Conservation (phyloP, 2,329 filamentous ascomycete genomes). For the Ampelomyces quisqualis region DNA sequence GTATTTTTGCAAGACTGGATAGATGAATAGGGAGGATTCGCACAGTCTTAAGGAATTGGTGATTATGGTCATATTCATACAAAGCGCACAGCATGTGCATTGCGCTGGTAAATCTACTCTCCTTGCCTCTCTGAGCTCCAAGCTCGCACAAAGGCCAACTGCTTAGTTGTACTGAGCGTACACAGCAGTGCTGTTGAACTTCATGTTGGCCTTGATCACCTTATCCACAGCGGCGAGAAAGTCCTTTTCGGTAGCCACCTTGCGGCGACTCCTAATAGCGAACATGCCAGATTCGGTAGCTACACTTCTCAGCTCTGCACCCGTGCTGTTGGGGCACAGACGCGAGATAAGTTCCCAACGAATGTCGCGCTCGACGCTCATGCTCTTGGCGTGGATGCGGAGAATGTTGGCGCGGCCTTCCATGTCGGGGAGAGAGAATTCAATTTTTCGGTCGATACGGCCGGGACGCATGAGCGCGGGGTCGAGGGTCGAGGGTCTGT, state of each 20-base stretch:
- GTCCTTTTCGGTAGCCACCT: conserved; percentile 98
- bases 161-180: conserved; percentile 98
- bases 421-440: conserved; percentile 95
- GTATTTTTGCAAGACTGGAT: no score
- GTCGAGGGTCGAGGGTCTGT: conserved; percentile 91
- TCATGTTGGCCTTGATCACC: conserved; percentile 98
- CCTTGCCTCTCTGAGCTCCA: no score
- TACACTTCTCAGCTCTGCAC: conserved; percentile 92
- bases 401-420: conserved; percentile 97
- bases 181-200: conserved; percentile 97
- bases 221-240: conserved; percentile 98
- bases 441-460: conserved; percentile 97
- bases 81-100: no score
- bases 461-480: conserved; percentile 96
- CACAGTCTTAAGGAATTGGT: conserved; percentile 1
- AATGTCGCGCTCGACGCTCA: conserved; percentile 98
- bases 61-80: no score
- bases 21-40: no score
- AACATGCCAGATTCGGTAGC: conserved; percentile 99
- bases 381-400: conserved; percentile 97
- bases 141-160: not conserved
- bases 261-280: conserved; percentile 88
- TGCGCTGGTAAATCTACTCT: conserved; percentile 1
- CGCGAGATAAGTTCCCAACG: conserved; percentile 98
- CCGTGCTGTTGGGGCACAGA: conserved; percentile 94